Percentiles rank a stretch among this genome's conserved stretches.
Conservation (phyloP, 139 green algal genomes). For the Auxenochlorella protothecoides region DNA sequence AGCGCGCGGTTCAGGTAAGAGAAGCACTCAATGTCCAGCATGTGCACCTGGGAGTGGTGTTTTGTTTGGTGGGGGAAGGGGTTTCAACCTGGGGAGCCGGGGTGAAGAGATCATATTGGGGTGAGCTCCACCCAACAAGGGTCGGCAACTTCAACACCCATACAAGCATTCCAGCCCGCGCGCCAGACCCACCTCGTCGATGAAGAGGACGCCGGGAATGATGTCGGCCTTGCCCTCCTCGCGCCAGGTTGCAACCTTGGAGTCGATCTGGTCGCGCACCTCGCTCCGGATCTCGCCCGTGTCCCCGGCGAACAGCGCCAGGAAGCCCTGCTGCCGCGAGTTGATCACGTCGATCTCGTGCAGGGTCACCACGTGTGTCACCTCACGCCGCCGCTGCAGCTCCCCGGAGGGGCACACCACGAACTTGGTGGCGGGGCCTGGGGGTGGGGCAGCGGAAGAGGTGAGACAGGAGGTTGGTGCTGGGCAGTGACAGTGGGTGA, state of each 20-base stretch:
- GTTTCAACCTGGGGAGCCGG: too few relatives aligned
- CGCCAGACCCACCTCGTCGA: slow-evolving; percentile 65
- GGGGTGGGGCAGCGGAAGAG: not conserved
- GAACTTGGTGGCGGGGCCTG: slow-evolving; percentile 86
- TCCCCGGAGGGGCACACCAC: slow-evolving; percentile 97
- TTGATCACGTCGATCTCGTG: slow-evolving; percentile 39
- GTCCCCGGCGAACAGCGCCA: slow-evolving; percentile 96
- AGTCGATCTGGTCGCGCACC: slow-evolving; percentile 64
- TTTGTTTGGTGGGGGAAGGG: too few relatives aligned
- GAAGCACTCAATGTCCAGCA: slow-evolving; percentile 99
- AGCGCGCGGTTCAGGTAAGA: slow-evolving; percentile 95
- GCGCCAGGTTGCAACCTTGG: slow-evolving; percentile 79
- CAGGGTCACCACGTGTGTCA: slow-evolving; percentile 94
- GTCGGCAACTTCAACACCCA: too few relatives aligned
- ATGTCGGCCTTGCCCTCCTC: slow-evolving; percentile 99
- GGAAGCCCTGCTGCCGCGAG: slow-evolving; percentile 81
- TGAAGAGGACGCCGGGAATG: slow-evolving; percentile 95
- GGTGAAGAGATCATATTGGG: too few relatives aligned
- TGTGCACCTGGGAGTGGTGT: slow-evolving; percentile 70
- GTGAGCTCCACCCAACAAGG: too few relatives aligned
- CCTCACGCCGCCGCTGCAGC: slow-evolving; percentile 95
- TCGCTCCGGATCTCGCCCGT: slow-evolving; percentile 95
- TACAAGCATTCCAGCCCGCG: not conserved
- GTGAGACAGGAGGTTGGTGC: not conserved
- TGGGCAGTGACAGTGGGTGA: not conserved